Conservation (phyloP, 2,329 filamentous ascomycete species). For the Aspergillus ochraceoroseus region DNA sequence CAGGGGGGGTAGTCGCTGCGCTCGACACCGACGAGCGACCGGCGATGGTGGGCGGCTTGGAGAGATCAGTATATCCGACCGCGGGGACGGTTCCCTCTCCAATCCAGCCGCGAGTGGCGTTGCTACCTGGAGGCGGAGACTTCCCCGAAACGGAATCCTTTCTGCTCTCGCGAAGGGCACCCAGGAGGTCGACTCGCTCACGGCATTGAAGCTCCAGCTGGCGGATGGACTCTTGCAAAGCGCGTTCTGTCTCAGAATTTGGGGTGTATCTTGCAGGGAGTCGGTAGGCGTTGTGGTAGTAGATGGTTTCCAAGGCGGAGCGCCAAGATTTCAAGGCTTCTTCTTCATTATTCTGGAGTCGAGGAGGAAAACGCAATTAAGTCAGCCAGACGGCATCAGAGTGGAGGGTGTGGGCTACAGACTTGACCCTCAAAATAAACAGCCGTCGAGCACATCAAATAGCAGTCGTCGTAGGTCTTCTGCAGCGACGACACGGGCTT, state of each 20-base stretch:
- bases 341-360: slow-evolving; percentile 71
- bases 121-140: slow-evolving; percentile 18
- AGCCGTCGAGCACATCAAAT: slow-evolving; percentile 88
- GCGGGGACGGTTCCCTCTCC: slow-evolving; percentile 77
- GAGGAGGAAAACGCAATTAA: not conserved
- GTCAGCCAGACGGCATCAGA: not conserved
- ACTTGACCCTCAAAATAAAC: slow-evolving; percentile 95
- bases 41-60: slow-evolving; percentile 61
- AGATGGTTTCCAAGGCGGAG: slow-evolving; percentile 80
- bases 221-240: slow-evolving; percentile 72
- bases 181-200: slow-evolving; percentile 82
- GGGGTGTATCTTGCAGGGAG: slow-evolving; percentile 64
- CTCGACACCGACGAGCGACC: slow-evolving; percentile 30
- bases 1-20: slow-evolving; percentile 16
- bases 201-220: slow-evolving; percentile 87
- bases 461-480: slow-evolving; percentile 97
- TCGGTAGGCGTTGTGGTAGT: slow-evolving; percentile 75
- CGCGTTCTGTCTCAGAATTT: slow-evolving; percentile 75
- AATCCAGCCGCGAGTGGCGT: slow-evolving; percentile 56
- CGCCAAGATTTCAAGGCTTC: slow-evolving; percentile 91
- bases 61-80: slow-evolving; percentile 73
- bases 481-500: slow-evolving; percentile 71
- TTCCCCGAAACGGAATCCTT: slow-evolving; percentile 42
- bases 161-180: slow-evolving; percentile 67
- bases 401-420: slow-evolving; percentile 21